Evolutionary conservation across 208 protist species (phyloP).

Genomic region (Endotrypanum monterogeii): DNA sequence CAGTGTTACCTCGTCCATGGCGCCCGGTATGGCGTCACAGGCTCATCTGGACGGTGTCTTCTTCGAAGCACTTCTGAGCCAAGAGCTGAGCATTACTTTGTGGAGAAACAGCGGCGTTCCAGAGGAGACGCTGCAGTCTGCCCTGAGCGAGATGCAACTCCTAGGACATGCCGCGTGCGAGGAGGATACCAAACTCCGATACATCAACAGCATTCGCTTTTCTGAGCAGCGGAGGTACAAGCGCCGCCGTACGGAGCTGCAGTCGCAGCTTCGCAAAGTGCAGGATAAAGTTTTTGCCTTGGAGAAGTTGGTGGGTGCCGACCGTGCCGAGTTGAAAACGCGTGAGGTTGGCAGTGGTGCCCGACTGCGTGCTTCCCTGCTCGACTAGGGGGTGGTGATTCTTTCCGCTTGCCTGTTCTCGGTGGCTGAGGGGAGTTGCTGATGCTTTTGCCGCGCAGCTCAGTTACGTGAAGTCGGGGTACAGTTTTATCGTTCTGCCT

Average conservation of each 20-base stretch:
- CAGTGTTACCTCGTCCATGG: conserved; percentile 4
- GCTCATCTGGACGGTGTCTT: conserved; percentile 28
- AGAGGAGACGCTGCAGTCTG: conserved; percentile 23
- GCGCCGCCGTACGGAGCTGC: conserved; percentile 21
- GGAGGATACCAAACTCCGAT: conserved; percentile 17
- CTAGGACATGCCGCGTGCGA: conserved; percentile 21
- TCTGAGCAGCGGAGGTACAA: conserved; percentile 46
- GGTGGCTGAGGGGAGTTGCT: not conserved
- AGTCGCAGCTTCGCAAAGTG: conserved; percentile 20
- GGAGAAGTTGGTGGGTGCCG: conserved; percentile 31
- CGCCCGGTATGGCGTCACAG: conserved; percentile 13
- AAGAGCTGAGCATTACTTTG: conserved; percentile 25
- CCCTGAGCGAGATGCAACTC: conserved; percentile 16
- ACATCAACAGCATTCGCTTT: conserved; percentile 37
- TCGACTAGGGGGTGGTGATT: not conserved
- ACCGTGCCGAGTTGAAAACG: not conserved
- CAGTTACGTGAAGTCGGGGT: not conserved
- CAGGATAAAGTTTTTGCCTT: conserved; percentile 42
- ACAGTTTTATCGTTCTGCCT: not conserved
- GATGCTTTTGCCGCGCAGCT: not conserved
- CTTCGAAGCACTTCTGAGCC: conserved; percentile 46
- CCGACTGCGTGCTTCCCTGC: conserved; percentile 5
- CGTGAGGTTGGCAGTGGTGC: not conserved
- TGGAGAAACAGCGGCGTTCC: conserved; percentile 13
- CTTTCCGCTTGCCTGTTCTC: not conserved